Base-by-base conservation (phyloP, 352 stramenopile species). In the Phytophthora pistaciae region DNA sequence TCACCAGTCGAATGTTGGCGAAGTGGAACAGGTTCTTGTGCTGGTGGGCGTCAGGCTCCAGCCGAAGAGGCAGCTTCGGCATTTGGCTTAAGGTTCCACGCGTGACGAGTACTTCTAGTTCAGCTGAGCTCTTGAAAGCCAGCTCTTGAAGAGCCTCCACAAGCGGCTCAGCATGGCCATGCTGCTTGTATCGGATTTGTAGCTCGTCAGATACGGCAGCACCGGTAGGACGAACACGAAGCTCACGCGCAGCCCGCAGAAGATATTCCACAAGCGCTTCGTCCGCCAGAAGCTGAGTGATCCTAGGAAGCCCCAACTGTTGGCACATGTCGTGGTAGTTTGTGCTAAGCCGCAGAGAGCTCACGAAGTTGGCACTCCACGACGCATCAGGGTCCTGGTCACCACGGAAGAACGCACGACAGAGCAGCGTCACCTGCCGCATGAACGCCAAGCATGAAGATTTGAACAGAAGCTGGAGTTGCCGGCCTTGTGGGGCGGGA, bases 361-460 rank as follows among this genome's bases (percentile, higher is more conserved):
- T 91, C 48, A 93, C 85, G 66, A 94, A 93, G 56, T 95, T 95
- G 25, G 86, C 84, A 58, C 89, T 93, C 77, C 84, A 88, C 3
- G 85, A 78, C 1, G 82, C 87, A 65, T 95, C 87, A 3, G 88
- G 88, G 25, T 95, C 88, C 11, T 92, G 75, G 36, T 93, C 84
- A 18, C 87, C 88, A 23, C 88, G 84, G 72, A 94, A 96, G 56
- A 93, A 88, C 3, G 81, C 88, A 38, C 88, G 88, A 25, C 79
- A 91, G 10, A 94, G 65, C 55, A 96, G 64, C 40, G 88, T 94
- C 50, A 92, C 85, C 57, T 96, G 81, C 31, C 87, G 85, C 84
- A 96, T 90, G 56, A 94, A 94, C 25, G 78, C 60, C 20, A 91
- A 61, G 50, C 76, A 91, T 44, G 80, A 90, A n/a, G 87, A 92